phyloP scores from a whole-genome alignment of 2,329 filamentous ascomycete genomes.

The Pseudocercospora macadamiae region DNA sequence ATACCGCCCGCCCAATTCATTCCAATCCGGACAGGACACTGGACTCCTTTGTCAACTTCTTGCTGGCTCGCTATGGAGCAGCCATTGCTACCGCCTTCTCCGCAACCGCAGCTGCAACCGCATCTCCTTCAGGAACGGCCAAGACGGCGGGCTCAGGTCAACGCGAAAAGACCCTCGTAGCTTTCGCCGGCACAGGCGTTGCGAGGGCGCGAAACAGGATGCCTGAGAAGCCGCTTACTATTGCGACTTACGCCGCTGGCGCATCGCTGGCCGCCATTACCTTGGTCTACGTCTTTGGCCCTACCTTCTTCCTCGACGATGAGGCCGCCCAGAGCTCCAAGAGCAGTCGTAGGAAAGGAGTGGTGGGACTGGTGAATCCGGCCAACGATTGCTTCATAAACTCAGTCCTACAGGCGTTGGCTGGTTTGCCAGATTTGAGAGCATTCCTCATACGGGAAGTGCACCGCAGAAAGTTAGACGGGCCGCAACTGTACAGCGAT shows the following conservation, averaged over 20 bases:
- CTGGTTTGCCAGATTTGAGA: conserved; percentile 84
- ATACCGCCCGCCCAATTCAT: not conserved
- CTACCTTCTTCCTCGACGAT: conserved; percentile 93
- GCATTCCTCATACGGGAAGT: conserved; percentile 91
- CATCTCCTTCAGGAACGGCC: conserved; percentile 2
- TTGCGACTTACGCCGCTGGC: conserved; percentile 91
- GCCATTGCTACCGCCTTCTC: conserved; percentile 16
- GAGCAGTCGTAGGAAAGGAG: conserved; percentile 74
- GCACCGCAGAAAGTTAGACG: conserved; percentile 80
- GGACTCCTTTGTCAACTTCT: conserved; percentile 18
- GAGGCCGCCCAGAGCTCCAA: conserved; percentile 63
- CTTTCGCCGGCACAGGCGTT: conserved; percentile 33
- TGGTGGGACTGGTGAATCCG: conserved; percentile 85
- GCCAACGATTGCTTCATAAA: conserved; percentile 89
- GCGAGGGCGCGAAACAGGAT: conserved; percentile 49
- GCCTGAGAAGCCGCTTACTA: conserved; percentile 80
- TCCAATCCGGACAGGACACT: conserved; percentile 11
- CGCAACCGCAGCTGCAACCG: conserved; percentile 7
- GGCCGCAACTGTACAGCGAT: conserved; percentile 72
- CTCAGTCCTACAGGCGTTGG: conserved; percentile 89
- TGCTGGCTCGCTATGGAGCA: conserved; percentile 28
- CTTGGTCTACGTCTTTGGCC: conserved; percentile 94
- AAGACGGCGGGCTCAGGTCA: conserved; percentile 18
- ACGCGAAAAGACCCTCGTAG: conserved; percentile 34
- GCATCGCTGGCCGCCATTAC: conserved; percentile 93